phyloP scores from a whole-genome alignment of 176 grass and related monocot species.

The Hsuehochloa calcarea region DNA sequence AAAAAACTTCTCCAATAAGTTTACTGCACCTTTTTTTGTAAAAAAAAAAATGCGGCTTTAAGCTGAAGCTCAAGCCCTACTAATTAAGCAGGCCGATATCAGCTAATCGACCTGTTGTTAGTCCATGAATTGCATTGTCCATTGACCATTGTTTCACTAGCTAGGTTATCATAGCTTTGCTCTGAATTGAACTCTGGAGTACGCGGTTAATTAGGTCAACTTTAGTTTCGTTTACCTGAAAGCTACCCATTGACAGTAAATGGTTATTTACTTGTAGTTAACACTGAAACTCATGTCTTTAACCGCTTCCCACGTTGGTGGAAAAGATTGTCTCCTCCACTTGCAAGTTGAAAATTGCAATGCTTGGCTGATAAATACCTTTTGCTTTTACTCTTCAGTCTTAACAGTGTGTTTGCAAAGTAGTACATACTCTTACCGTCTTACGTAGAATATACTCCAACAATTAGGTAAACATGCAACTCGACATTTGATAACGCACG shows the following conservation, averaged over 20 bases:
- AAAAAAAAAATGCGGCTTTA: not conserved
- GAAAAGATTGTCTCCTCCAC: slow-evolving; percentile 39
- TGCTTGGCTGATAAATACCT: not conserved
- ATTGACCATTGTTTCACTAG: not conserved
- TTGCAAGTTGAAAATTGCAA: slow-evolving; percentile 31
- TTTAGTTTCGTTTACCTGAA: slow-evolving; percentile 18
- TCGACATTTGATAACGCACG: not conserved
- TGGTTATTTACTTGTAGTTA: not conserved
- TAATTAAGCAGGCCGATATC: not conserved
- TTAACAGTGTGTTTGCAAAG: not conserved
- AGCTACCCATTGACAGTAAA: slow-evolving; percentile 8
- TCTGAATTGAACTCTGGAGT: not conserved
- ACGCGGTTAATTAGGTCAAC: slow-evolving; percentile 37
- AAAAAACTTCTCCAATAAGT: too few species aligned
- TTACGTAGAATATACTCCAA: not conserved
- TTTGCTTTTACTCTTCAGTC: slow-evolving; percentile 2
- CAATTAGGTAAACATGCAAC: not conserved
- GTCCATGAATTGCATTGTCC: not conserved
- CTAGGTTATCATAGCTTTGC: not conserved
- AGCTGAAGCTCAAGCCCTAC: not conserved
- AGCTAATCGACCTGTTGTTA: not conserved
- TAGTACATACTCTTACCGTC: not conserved
- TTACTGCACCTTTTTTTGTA: too few species aligned
- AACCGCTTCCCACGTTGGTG: slow-evolving; percentile 23
- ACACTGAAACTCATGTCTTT: not conserved